phyloP scores from a whole-genome alignment of 2,329 filamentous ascomycete species.

The Daldinia sp. region DNA sequence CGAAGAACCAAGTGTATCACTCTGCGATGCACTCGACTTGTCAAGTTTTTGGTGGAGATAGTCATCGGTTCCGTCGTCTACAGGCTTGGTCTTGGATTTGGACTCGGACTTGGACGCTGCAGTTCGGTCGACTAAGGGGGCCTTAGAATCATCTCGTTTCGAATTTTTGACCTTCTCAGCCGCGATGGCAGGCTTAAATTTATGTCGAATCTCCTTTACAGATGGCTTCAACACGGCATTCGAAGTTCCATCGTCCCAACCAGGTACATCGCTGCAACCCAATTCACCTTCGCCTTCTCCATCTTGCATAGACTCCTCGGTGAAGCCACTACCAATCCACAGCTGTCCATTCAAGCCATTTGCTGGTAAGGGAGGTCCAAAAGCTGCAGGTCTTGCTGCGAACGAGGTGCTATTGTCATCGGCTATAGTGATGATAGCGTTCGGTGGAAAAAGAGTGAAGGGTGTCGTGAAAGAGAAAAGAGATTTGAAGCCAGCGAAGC shows the following conservation, averaged over 20 bases:
- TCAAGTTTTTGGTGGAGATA: conserved; percentile 73
- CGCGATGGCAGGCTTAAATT: conserved; percentile 49
- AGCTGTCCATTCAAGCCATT: conserved; percentile 87
- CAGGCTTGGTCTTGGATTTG: conserved; percentile 50
- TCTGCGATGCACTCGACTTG: conserved; percentile 50
- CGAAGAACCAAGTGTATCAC: conserved; percentile 53
- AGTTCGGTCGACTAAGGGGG: conserved; percentile 51
- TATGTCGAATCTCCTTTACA: conserved; percentile 52
- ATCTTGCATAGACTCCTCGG: conserved; percentile 77
- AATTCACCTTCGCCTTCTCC: conserved; percentile 83
- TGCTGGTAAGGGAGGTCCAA: conserved; percentile 81
- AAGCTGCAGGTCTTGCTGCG: conserved; percentile 90
- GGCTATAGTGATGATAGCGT: conserved; percentile 94
- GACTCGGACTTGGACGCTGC: conserved; percentile 44
- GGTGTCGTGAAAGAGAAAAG: conserved; percentile 80
- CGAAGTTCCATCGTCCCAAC: conserved; percentile 77
- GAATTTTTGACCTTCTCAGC: conserved; percentile 52
- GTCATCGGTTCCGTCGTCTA: conserved; percentile 86
- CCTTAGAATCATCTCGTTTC: conserved; percentile 53
- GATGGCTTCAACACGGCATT: conserved; percentile 59
- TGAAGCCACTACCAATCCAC: conserved; percentile 94
- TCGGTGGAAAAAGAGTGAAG: conserved; percentile 92
- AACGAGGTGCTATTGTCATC: conserved; percentile 99
- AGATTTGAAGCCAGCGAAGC: conserved; percentile 65
- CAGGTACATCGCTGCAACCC: conserved; percentile 93